Evolutionary conservation across 805 yeast species (phyloP), one percentile per base, ranked within the genome.

Genomic region (Wickerhamiella lipophila): DNA sequence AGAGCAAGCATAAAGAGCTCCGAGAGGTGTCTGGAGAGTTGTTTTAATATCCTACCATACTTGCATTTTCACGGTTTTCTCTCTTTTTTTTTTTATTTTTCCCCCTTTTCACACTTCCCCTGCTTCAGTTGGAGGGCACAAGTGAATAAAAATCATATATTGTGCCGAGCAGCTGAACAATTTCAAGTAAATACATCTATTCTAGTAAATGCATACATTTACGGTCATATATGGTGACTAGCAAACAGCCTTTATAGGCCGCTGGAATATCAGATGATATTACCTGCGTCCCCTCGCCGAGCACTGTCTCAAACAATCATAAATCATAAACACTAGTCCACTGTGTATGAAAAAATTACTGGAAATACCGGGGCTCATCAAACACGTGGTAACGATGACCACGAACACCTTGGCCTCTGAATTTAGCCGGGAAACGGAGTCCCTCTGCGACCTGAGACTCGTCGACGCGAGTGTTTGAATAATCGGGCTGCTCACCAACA

Each of bases 321-420:
- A 15, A 16, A 32, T 32, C 38, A 16, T 15, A 32, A 32, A 32
- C 38, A 32, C 15, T 32, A 32, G 15, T 11, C 19, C 18, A 15
- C 38, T 16, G 6, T n/a, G 6, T 32, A 13, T n/a, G 18, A 32
- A 6, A 6, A 6, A n/a, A 6, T n/a, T 40, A 40, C 21, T 38
- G 23, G 27, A 42, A 86, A 61, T 88, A 88, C 54, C 94, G 74
- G 3, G 98, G 98, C 64, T 83, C 92, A 55, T 86, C 92, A 64
- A 92, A 87, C 0, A 92, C 98, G 64, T 92, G 97, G 71, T 82
- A 92, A 55, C 77, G 72, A 64, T 92, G 98, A 1, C 89, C 97
- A 55, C 95, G 77, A 21, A 87, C 88, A 42, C 98, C 98, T 26
- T 83, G 88, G 9, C 95, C 96, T 54, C 77, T 72, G 65, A 89